Percentiles rank a stretch among this genome's conserved stretches.
Evolutionary conservation across 2,329 filamentous ascomycete species (phyloP).

Genomic region (Penicillium concentricum): DNA sequence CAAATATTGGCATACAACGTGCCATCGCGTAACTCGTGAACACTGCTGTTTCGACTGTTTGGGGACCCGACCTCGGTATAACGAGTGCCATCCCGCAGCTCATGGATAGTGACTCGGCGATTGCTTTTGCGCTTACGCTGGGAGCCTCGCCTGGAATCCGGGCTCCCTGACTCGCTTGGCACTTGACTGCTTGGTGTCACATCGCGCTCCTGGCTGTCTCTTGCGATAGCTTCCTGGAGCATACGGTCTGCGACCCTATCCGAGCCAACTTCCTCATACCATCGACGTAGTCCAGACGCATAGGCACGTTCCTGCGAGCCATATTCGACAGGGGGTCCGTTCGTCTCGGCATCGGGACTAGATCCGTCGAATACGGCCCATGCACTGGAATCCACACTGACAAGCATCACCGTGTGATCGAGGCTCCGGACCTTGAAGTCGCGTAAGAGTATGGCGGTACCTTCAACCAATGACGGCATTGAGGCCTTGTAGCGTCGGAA

Average conservation of each 20-base stretch:
- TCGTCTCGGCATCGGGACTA: slow-evolving; percentile 29
- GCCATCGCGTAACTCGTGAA: slow-evolving; percentile 45
- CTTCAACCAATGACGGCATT: slow-evolving; percentile 39
- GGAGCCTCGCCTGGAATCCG: slow-evolving; percentile 30
- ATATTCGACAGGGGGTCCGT: slow-evolving; percentile 43
- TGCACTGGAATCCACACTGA: slow-evolving; percentile 44
- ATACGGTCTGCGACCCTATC: slow-evolving; percentile 36
- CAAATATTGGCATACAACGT: slow-evolving; percentile 44
- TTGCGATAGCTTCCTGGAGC: slow-evolving; percentile 36
- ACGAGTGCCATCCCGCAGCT: slow-evolving; percentile 42
- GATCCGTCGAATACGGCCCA: slow-evolving; percentile 47
- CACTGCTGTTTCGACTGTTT: slow-evolving; percentile 30
- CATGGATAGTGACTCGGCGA: slow-evolving; percentile 43
- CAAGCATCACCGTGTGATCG: slow-evolving; percentile 41
- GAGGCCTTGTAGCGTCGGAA: slow-evolving; percentile 41
- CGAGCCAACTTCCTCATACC: slow-evolving; percentile 42
- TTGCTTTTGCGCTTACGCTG: slow-evolving; percentile 30
- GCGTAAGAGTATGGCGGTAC: slow-evolving; percentile 46
- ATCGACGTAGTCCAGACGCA: slow-evolving; percentile 37
- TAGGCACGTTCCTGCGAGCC: slow-evolving; percentile 37
- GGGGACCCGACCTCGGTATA: slow-evolving; percentile 44
- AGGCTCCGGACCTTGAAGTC: slow-evolving; percentile 47
- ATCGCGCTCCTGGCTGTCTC: slow-evolving; percentile 27
- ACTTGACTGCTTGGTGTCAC: slow-evolving; percentile 26
- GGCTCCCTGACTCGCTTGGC: slow-evolving; percentile 34